Conservation (phyloP, 2,329 filamentous ascomycete genomes). For the Apiospora aurea region DNA sequence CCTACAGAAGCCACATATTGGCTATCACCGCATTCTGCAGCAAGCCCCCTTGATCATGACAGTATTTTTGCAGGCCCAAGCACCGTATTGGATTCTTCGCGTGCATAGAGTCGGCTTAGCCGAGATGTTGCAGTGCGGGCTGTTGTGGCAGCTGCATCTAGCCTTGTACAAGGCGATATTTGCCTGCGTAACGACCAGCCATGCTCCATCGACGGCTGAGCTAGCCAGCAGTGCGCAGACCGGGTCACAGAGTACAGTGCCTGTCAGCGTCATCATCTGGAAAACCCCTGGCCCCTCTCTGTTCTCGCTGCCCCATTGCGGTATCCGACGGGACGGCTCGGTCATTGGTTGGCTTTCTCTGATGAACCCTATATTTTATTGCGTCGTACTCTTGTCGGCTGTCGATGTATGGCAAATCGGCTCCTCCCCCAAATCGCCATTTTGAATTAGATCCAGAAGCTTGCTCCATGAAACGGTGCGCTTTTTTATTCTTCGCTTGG, state of each 20-base stretch:
- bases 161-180: constrained; percentile 17
- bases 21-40: neutral
- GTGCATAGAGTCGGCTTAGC: constrained; percentile 3
- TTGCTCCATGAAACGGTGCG: neutral
- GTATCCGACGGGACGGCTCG: neutral
- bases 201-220: constrained; percentile 12
- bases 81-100: neutral
- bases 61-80: neutral
- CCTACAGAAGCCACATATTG: constrained; percentile 7
- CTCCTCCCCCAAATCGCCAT: neutral
- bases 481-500: neutral
- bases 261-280: neutral
- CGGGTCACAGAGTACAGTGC: neutral
- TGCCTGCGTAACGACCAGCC: neutral
- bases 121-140: constrained; percentile 11
- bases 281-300: neutral
- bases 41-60: neutral
- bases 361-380: neutral
- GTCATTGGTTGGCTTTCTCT: neutral
- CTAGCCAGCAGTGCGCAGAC: neutral
- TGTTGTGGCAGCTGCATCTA: constrained; percentile 20
- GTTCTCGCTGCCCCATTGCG: neutral
- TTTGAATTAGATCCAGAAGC: neutral
- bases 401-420: neutral
- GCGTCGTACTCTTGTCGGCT: neutral